Conservation (phyloP, 257 asterid species). For the Penstemon barbatus region DNA sequence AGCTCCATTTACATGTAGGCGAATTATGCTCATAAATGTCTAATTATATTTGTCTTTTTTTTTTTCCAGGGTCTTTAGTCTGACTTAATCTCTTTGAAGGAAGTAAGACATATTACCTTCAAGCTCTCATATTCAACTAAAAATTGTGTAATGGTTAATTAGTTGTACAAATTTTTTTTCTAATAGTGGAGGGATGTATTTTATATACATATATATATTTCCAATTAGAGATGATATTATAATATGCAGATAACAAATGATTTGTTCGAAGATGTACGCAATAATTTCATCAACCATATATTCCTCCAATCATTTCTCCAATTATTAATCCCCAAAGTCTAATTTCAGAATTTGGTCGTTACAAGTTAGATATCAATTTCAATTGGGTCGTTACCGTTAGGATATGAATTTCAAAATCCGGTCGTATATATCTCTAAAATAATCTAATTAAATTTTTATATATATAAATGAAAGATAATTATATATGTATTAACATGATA, state of each 20-base stretch:
- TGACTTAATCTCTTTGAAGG: no score
- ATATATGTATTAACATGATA: conserved; percentile 19
- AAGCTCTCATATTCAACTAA: no score
- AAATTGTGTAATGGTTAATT: no score
- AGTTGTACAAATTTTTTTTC: no score
- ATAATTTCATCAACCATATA: conserved; percentile 16
- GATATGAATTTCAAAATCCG: conserved; percentile 18
- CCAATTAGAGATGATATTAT: no score
- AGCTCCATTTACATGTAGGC: no score
- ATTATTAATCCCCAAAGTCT: conserved; percentile 24
- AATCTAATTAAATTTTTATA: background rate
- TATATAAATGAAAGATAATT: background rate
- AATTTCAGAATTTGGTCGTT: conserved; percentile 31
- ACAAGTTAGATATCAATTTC: background rate
- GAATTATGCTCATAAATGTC: no score
- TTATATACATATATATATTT: no score
- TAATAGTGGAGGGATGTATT: no score
- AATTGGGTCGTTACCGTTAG: conserved; percentile 29
- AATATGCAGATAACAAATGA: background rate
- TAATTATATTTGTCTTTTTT: no score
- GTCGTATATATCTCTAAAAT: conserved; percentile 26
- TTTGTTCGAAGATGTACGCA: background rate
- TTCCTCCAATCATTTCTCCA: conserved; percentile 1
- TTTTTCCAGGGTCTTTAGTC: no score
- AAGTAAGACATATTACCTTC: no score